Percentiles rank a stretch among this genome's conserved stretches.
phyloP scores from a whole-genome alignment of 306 rosid genomes.

The Cucumis cinereus region DNA sequence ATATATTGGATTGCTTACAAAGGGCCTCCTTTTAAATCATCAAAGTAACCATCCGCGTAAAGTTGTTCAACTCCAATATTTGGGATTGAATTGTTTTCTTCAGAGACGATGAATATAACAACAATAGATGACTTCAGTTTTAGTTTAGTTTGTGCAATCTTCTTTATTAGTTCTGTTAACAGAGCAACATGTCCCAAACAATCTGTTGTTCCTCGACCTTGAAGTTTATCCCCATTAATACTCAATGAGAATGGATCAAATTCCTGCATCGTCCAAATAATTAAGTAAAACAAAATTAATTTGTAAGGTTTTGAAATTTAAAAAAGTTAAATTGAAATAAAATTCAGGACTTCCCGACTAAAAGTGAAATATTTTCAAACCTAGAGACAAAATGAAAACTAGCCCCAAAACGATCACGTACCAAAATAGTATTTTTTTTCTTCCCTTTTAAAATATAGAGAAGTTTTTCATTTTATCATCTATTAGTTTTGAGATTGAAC shows the following conservation, averaged over 20 bases:
- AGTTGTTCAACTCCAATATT: constrained; percentile 88
- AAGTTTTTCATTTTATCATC: too few species aligned
- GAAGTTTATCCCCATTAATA: constrained; percentile 72
- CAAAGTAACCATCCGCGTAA: constrained; percentile 57
- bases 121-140: constrained; percentile 68
- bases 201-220: constrained; percentile 93
- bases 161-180: constrained; percentile 66
- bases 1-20: too few species aligned
- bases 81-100: constrained; percentile 69
- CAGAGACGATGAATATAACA: constrained; percentile 79
- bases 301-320: too few species aligned
- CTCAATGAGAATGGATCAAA: constrained; percentile 88
- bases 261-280: too few species aligned
- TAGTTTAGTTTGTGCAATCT: constrained; percentile 59
- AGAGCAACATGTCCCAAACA: constrained; percentile 93
- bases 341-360: too few species aligned
- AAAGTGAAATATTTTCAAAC: too few species aligned
- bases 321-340: too few species aligned
- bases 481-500: neutral
- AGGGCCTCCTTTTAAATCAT: constrained; percentile 66
- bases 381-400: too few species aligned
- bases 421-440: too few species aligned
- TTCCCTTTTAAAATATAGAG: too few species aligned
- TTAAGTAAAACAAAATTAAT: too few species aligned
- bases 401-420: too few species aligned